These are phyloP conservation scores for Gyromitra esculenta DNA, from an alignment of 2,329 filamentous ascomycete genomes.

Conservation along the genomic window DNA sequence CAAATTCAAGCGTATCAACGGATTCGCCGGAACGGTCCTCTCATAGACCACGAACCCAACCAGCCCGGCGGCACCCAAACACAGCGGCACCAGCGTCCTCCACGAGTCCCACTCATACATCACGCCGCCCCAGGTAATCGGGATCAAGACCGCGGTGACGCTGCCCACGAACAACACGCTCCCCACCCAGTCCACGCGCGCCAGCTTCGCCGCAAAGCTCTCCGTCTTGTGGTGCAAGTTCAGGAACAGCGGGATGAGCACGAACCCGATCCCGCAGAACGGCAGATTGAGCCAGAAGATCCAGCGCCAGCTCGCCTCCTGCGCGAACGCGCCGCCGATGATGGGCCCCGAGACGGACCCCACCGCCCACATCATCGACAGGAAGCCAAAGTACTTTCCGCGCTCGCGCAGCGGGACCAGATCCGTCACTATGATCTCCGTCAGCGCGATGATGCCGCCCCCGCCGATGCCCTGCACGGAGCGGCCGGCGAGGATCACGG, in stretches of 20 bases:
- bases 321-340: conserved; percentile 67
- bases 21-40: conserved; percentile 64
- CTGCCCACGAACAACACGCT: conserved; percentile 70
- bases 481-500: conserved; percentile 61
- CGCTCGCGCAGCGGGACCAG: conserved; percentile 64
- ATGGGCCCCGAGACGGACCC: conserved; percentile 67
- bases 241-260: conserved; percentile 66
- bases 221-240: conserved; percentile 65
- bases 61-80: conserved; percentile 67
- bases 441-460: conserved; percentile 65
- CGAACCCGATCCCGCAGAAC: conserved; percentile 65
- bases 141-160: conserved; percentile 69
- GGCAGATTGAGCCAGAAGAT: conserved; percentile 74
- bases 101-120: conserved; percentile 73
- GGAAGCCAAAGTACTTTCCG: conserved; percentile 62
- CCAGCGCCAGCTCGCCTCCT: conserved; percentile 69
- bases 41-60: conserved; percentile 68
- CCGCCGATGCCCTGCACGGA: conserved; percentile 66
- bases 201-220: conserved; percentile 64
- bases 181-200: conserved; percentile 72
- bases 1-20: conserved; percentile 63
- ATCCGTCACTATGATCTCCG: conserved; percentile 64
- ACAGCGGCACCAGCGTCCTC: conserved; percentile 70
- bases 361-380: conserved; percentile 66
- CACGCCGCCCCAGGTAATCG: conserved; percentile 72